A percentile compares a stretch with the other conserved stretches of the same genome.
Evolutionary conservation across 352 stramenopile genomes (phyloP).

Genomic region (Aphanomyces astaci): DNA sequence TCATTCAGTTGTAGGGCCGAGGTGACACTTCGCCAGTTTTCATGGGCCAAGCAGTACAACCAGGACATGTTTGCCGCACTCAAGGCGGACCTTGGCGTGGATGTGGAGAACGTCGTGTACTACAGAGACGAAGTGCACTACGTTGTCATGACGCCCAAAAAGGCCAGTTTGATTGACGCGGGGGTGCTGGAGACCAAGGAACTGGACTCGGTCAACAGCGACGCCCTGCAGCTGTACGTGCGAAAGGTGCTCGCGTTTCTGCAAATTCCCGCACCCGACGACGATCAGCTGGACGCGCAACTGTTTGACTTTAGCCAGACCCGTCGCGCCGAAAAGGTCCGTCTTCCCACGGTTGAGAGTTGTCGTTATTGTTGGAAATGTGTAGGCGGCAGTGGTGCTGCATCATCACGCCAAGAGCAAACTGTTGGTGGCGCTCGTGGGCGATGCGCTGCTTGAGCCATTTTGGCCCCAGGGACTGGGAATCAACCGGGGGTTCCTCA

Average conservation of each 20-base stretch:
- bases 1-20: conserved; percentile 37
- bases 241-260: conserved; percentile 62
- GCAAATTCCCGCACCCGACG: conserved; percentile 55
- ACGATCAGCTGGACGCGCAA: conserved; percentile 56
- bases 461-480: conserved; percentile 82
- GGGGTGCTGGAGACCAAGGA: conserved; percentile 58
- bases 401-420: conserved; percentile 60
- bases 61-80: conserved; percentile 76
- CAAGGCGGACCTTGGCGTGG: conserved; percentile 47
- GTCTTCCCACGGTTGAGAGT: background rate
- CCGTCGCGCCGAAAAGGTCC: conserved; percentile 58
- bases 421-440: conserved; percentile 68
- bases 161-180: conserved; percentile 62
- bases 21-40: conserved; percentile 73
- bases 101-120: conserved; percentile 82
- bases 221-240: conserved; percentile 50
- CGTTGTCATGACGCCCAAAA: conserved; percentile 77
- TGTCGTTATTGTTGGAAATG: background rate
- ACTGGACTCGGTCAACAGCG: conserved; percentile 59
- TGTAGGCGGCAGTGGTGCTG: conserved; percentile 51
- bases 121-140: conserved; percentile 83
- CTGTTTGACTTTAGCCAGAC: conserved; percentile 81
- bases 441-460: conserved; percentile 72
- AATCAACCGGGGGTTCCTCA: conserved; percentile 74
- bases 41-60: conserved; percentile 82